Evolutionary conservation across 2,329 filamentous ascomycete genomes (phyloP).

Genomic region (Elsinoe perseae): DNA sequence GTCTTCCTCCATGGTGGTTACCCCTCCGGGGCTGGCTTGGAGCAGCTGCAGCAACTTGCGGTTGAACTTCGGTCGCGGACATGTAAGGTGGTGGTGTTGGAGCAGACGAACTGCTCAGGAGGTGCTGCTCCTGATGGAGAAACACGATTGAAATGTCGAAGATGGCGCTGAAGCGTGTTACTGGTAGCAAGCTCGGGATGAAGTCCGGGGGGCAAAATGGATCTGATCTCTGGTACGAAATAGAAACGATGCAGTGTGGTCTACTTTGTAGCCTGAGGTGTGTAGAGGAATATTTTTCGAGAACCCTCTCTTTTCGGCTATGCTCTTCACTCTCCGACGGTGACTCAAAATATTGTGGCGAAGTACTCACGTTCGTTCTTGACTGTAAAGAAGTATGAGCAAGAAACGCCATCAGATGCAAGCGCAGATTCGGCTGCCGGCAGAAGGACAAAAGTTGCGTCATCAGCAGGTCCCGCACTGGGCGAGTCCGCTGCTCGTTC

Average conservation of each 20-base stretch:
- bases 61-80: slow-evolving; percentile 2
- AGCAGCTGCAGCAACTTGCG: neutral
- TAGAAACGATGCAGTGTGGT: no score
- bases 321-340: neutral
- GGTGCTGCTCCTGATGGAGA: neutral
- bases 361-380: neutral
- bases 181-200: neutral
- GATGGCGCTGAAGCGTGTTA: neutral
- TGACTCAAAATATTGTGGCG: neutral
- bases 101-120: slow-evolving; percentile 12
- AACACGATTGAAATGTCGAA: neutral
- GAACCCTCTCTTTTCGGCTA: neutral
- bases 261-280: neutral
- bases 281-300: neutral
- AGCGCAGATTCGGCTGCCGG: neutral
- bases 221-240: no score
- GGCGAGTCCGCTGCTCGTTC: neutral
- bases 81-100: neutral
- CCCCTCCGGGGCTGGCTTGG: slow-evolving; percentile 2
- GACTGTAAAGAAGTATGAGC: neutral
- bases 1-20: neutral
- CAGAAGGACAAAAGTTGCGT: neutral
- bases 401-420: neutral
- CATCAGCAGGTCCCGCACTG: neutral
- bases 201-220: neutral